Conservation (phyloP, 345 rosid genomes). For the Pugionium cornutum region DNA sequence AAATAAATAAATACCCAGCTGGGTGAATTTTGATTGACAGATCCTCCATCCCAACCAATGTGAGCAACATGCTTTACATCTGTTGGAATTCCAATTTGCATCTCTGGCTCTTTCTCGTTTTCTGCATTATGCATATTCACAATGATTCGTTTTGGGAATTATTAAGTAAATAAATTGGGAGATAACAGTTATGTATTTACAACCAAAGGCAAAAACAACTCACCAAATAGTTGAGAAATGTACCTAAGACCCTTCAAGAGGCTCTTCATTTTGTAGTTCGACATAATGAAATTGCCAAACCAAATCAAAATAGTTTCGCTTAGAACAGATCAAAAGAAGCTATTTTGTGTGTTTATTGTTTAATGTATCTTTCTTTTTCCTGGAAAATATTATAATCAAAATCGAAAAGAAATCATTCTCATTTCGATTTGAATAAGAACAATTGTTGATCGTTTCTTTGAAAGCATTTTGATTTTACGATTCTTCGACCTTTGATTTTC, state of each 20-base stretch:
- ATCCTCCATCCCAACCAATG: conserved; percentile 78
- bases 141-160: not conserved
- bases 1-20: conserved; percentile 51
- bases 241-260: conserved; percentile 64
- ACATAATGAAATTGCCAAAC: conserved; percentile 31
- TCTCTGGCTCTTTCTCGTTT: conserved; percentile 73
- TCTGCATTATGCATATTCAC: conserved; percentile 39
- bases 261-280: conserved; percentile 70
- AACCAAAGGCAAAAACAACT: conserved; percentile 10
- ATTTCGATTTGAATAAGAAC: conserved; percentile 18
- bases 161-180: not conserved
- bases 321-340: not conserved
- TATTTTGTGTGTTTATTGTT: not conserved
- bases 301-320: not conserved
- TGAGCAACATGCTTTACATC: conserved; percentile 97
- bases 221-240: conserved; percentile 77
- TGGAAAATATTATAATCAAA: conserved; percentile 8
- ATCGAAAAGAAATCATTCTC: conserved; percentile 2
- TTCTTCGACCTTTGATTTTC: not conserved
- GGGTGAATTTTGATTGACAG: conserved; percentile 49
- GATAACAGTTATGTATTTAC: not conserved
- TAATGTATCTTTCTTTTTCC: not conserved
- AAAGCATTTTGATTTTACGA: conserved; percentile 20
- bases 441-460: not conserved
- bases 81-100: conserved; percentile 81